Conservation (phyloP, 2,329 filamentous ascomycete species). For the Colletotrichum truncatum region DNA sequence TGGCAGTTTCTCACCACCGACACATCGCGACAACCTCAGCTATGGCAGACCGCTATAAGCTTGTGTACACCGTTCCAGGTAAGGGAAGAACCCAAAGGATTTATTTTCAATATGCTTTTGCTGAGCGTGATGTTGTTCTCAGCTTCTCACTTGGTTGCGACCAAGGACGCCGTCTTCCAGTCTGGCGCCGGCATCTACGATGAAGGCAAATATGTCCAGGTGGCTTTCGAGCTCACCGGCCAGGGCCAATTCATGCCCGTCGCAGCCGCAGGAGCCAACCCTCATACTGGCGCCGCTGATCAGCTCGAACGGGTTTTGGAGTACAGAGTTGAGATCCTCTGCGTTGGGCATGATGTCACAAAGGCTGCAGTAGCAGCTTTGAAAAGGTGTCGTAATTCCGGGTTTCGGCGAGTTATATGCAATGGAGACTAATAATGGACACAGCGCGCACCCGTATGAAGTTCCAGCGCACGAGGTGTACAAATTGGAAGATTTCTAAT, state of each 20-base stretch:
- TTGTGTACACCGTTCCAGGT: conserved; percentile 29
- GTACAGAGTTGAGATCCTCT: conserved; percentile 56
- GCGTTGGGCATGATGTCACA: conserved; percentile 50
- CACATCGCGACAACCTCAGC: background rate
- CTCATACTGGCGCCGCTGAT: conserved; percentile 54
- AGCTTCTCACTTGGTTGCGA: conserved; percentile 30
- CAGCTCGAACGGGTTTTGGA: conserved; percentile 56
- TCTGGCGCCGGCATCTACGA: conserved; percentile 36
- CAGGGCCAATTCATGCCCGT: conserved; percentile 56
- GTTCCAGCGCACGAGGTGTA: conserved; percentile 39
- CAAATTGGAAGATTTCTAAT: conserved; percentile 37
- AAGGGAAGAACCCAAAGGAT: background rate
- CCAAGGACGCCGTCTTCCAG: conserved; percentile 37
- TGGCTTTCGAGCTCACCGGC: conserved; percentile 43
- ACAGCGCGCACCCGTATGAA: conserved; percentile 38
- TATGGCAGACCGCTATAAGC: conserved; percentile 32
- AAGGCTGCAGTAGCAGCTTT: conserved; percentile 55
- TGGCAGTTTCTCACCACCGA: background rate
- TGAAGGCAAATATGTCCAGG: conserved; percentile 37
- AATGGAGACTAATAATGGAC: background rate
- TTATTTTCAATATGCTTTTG: background rate
- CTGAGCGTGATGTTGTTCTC: background rate
- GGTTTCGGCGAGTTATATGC: background rate
- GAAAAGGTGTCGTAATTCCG: conserved; percentile 52
- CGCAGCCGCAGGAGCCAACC: conserved; percentile 50